phyloP scores from a whole-genome alignment of 1,284 basidiomycete genomes.

The Inonotus obliquus region DNA sequence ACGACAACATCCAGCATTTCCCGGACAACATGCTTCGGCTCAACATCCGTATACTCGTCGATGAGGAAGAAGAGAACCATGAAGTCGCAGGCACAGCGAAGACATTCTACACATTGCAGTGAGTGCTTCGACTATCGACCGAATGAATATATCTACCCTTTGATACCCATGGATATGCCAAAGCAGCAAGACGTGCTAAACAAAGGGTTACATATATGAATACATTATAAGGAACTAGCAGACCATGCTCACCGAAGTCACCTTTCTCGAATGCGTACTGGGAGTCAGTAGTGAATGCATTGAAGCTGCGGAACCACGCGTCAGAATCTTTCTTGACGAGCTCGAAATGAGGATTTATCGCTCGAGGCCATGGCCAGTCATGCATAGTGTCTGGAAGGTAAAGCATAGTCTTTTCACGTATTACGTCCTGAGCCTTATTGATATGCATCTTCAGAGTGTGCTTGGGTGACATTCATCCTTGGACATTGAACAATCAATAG shows the following conservation, averaged over 20 bases:
- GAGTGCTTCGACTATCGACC: neutral
- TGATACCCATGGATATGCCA: slow-evolving; percentile 23
- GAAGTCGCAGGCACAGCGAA: slow-evolving; percentile 33
- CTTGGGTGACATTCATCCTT: neutral
- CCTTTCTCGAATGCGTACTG: slow-evolving; percentile 19
- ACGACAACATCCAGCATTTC: slow-evolving; percentile 30
- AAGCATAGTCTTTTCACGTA: no score
- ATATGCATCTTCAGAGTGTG: no score
- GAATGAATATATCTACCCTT: neutral
- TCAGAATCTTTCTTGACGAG: neutral
- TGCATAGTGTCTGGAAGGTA: slow-evolving; percentile 3
- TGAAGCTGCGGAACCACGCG: slow-evolving; percentile 7
- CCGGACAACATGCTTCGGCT: slow-evolving; percentile 22
- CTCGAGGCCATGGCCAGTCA: slow-evolving; percentile 5
- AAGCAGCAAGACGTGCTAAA: slow-evolving; percentile 19
- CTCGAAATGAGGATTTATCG: slow-evolving; percentile 7
- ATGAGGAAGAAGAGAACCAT: slow-evolving; percentile 39
- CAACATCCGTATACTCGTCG: slow-evolving; percentile 38
- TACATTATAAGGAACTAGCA: neutral
- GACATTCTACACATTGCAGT: slow-evolving; percentile 14
- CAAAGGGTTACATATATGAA: neutral
- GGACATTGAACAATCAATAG: no score
- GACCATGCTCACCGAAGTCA: slow-evolving; percentile 18
- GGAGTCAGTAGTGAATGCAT: slow-evolving; percentile 9
- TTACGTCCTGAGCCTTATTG: no score